phyloP scores from a whole-genome alignment of 163 green algal genomes.

The Scenedesmus sp. region DNA sequence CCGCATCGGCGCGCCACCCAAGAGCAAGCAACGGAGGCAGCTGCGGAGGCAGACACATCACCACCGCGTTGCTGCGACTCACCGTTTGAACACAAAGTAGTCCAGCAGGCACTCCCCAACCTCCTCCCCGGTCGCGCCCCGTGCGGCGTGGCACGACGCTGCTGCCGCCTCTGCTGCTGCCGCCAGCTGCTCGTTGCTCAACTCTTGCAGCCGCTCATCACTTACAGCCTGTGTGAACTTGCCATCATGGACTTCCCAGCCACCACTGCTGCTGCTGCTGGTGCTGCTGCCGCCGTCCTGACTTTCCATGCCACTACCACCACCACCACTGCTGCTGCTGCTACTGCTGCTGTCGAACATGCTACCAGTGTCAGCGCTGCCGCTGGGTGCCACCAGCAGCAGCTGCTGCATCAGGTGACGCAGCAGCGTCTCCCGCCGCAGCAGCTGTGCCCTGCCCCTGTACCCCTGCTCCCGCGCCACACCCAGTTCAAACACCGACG shows the following conservation, averaged over 20 bases:
- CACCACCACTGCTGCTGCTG: background rate
- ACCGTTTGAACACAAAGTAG: slow-evolving; percentile 37
- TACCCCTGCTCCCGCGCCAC: background rate
- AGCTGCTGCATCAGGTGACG: background rate
- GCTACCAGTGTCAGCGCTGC: background rate
- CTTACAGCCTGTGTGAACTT: background rate
- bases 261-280: background rate
- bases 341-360: background rate
- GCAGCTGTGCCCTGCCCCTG: background rate
- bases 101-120: slow-evolving; percentile 34
- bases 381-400: background rate
- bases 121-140: background rate
- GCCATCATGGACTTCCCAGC: slow-evolving; percentile 1
- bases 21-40: no score
- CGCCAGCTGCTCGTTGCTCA: background rate
- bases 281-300: slow-evolving; percentile 4
- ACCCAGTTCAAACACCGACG: slow-evolving; percentile 28
- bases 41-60: no score
- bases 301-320: background rate
- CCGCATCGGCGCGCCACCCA: no score
- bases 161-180: slow-evolving; percentile 20
- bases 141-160: background rate
- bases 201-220: slow-evolving; percentile 32
- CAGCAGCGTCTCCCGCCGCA: slow-evolving; percentile 28
- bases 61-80: background rate